phyloP scores from a whole-genome alignment of 805 yeast genomes.

The Priceomyces fermenticarens region DNA sequence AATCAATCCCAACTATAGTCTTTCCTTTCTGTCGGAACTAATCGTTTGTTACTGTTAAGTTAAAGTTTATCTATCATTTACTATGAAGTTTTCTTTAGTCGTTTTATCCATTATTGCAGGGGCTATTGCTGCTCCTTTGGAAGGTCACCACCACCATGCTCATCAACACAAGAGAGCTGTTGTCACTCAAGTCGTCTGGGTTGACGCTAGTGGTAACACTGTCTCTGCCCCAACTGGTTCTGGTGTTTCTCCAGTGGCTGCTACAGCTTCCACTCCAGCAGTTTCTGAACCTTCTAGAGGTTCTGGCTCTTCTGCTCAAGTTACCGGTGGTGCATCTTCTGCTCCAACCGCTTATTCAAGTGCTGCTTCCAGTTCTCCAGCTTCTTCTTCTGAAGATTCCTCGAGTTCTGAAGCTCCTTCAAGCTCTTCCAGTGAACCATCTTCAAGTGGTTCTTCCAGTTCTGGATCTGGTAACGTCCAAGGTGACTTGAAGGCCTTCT shows the following conservation, averaged over 20 bases:
- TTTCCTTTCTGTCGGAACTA: slow-evolving; percentile 7
- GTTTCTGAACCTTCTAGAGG: slow-evolving; percentile 8
- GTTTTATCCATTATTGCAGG: slow-evolving; percentile 24
- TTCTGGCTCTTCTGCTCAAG: slow-evolving; percentile 7
- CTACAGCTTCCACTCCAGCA: slow-evolving; percentile 6
- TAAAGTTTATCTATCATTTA: slow-evolving; percentile 3
- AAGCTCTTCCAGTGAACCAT: slow-evolving; percentile 6
- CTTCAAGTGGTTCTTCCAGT: slow-evolving; percentile 19
- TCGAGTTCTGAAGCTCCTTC: slow-evolving; percentile 13
- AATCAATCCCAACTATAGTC: slow-evolving; percentile 11
- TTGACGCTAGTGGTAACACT: slow-evolving; percentile 34
- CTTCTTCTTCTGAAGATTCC: slow-evolving; percentile 6
- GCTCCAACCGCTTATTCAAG: slow-evolving; percentile 8
- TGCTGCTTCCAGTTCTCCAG: slow-evolving; percentile 7
- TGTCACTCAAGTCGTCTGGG: slow-evolving; percentile 35
- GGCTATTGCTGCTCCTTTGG: slow-evolving; percentile 33
- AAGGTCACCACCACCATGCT: slow-evolving; percentile 31
- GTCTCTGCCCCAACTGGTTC: slow-evolving; percentile 22
- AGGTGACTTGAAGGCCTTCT: slow-evolving; percentile 61
- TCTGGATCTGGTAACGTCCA: slow-evolving; percentile 33
- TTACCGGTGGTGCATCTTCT: slow-evolving; percentile 5
- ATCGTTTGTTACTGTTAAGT: background rate
- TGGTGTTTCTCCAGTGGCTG: slow-evolving; percentile 10
- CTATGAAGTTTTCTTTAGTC: slow-evolving; percentile 28
- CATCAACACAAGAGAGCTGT: slow-evolving; percentile 41